Evolutionary conservation across 2,329 filamentous ascomycete genomes (phyloP).

Genomic region (Diaporthe caulivora): DNA sequence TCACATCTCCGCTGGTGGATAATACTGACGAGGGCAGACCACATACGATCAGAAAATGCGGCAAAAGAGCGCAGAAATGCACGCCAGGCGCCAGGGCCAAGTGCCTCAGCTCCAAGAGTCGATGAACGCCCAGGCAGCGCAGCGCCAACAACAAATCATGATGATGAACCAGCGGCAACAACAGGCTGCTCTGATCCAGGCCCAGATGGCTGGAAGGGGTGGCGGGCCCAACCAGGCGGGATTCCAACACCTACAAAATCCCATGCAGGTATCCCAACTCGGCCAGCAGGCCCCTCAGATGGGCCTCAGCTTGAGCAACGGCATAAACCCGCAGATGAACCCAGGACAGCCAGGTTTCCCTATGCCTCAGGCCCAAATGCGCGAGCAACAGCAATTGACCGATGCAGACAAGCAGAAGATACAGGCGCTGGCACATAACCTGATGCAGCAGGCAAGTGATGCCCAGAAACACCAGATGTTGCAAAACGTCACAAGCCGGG

Average conservation of each 20-base stretch:
- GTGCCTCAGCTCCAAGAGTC: conserved; percentile 62
- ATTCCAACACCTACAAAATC: conserved; percentile 70
- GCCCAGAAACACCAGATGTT: conserved; percentile 58
- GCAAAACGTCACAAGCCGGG: conserved; percentile 52
- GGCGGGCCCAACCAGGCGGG: conserved; percentile 63
- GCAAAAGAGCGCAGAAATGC: conserved; percentile 61
- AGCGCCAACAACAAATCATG: conserved; percentile 40
- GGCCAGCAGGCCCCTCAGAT: conserved; percentile 58
- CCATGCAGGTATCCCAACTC: conserved; percentile 67
- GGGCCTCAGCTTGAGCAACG: conserved; percentile 57
- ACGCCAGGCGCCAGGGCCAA: conserved; percentile 63
- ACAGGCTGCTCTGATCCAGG: conserved; percentile 58
- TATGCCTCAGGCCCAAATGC: conserved; percentile 53
- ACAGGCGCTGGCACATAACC: conserved; percentile 57
- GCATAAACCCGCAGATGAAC: conserved; percentile 56
- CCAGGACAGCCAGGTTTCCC: conserved; percentile 54
- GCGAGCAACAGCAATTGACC: conserved; percentile 55
- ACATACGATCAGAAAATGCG: conserved; percentile 63
- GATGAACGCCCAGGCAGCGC: conserved; percentile 52
- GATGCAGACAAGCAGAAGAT: conserved; percentile 60
- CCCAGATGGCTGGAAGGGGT: conserved; percentile 61
- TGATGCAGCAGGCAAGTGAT: conserved; percentile 57
- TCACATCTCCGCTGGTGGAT: not conserved
- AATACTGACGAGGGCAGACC: conserved; percentile 53
- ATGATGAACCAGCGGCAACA: conserved; percentile 47